Evolutionary conservation across 2,329 filamentous ascomycete species (phyloP).

Genomic region (Alternaria incomplexa): DNA sequence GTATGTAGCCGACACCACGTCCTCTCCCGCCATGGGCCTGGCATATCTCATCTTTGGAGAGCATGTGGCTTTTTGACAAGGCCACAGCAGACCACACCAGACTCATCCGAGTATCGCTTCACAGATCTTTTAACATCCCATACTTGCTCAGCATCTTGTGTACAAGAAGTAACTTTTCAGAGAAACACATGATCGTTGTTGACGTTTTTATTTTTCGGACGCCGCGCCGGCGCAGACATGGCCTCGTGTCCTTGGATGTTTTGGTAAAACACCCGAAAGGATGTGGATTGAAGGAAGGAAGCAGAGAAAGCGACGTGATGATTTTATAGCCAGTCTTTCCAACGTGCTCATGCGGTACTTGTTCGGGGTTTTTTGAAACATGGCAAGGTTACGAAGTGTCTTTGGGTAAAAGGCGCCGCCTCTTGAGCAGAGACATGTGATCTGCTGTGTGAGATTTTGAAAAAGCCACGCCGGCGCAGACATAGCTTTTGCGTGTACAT

Average conservation of each 20-base stretch:
- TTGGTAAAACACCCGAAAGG: background rate
- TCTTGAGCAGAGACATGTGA: background rate
- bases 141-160: background rate
- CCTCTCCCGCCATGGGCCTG: background rate
- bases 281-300: background rate
- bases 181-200: background rate
- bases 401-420: no score
- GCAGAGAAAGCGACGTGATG: background rate
- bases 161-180: rapidly evolving
- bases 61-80: no score
- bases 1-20: background rate
- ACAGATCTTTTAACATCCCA: no score
- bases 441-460: rapidly evolving
- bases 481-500: no score
- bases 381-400: no score
- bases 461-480: background rate
- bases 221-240: background rate
- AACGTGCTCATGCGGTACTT: background rate
- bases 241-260: no score
- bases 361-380: no score
- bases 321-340: rapidly evolving
- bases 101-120: no score
- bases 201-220: no score
- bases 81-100: no score
- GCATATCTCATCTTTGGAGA: no score